A percentile compares a stretch with the other conserved stretches of the same genome.
These are phyloP conservation scores for Aureobasidium pullulans DNA, from an alignment of 2,329 filamentous ascomycete genomes.

Conservation along the genomic window DNA sequence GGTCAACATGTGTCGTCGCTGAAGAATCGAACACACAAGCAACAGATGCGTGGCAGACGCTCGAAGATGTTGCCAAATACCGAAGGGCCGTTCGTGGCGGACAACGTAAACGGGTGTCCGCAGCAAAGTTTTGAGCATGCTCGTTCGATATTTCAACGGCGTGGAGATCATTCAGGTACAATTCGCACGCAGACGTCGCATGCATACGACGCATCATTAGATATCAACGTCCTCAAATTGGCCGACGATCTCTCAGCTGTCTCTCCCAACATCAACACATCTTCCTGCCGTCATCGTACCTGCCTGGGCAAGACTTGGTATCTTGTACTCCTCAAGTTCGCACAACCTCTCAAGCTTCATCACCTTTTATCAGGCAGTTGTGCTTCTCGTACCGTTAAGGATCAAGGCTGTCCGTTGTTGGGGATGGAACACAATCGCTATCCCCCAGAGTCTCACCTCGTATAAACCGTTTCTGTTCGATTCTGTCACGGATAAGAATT, in stretches of 20 bases:
- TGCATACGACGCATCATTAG: not conserved
- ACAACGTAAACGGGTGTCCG: not conserved
- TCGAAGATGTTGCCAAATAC: not conserved
- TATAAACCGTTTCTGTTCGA: not conserved
- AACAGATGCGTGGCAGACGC: not conserved
- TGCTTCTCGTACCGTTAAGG: not conserved
- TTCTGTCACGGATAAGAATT: not conserved
- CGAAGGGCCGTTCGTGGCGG: constrained; percentile 4
- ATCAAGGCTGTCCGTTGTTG: not conserved
- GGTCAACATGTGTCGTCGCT: not conserved
- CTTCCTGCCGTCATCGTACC: not conserved
- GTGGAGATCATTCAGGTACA: constrained; percentile 4
- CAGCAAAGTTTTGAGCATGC: not conserved
- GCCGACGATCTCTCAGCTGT: not conserved
- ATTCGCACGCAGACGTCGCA: not conserved
- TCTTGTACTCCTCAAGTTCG: too few species aligned
- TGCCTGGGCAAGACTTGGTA: too few species aligned
- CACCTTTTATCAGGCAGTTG: not conserved
- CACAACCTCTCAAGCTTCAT: too few species aligned
- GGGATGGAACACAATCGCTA: not conserved
- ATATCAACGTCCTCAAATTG: not conserved
- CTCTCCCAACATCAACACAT: not conserved
- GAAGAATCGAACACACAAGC: not conserved
- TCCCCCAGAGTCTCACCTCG: constrained; percentile 5
- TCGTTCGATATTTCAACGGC: constrained; percentile 7